Evolutionary conservation across 371 early-diverging fungal species (phyloP).

Genomic region (Dinochytrium kinnereticum): DNA sequence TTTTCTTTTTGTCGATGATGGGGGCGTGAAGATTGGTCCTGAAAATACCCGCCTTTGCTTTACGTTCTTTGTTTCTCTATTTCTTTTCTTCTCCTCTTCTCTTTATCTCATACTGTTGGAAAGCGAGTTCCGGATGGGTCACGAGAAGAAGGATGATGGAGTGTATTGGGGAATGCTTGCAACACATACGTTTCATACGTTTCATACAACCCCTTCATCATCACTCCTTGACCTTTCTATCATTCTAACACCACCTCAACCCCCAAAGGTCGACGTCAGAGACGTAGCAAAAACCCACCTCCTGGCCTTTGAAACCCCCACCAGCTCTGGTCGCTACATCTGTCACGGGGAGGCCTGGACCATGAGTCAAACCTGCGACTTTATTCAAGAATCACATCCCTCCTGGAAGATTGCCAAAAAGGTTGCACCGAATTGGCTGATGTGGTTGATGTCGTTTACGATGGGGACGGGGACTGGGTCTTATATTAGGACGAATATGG

Average conservation of each 20-base stretch:
- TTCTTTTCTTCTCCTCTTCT: no score
- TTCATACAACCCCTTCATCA: conserved; percentile 11
- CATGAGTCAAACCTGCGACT: conserved; percentile 5
- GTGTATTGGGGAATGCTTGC: no score
- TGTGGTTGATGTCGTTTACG: neutral
- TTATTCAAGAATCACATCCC: neutral
- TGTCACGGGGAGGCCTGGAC: neutral
- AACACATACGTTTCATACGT: no score
- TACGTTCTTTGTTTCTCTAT: no score
- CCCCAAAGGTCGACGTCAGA: conserved; percentile 35
- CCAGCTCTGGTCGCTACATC: neutral
- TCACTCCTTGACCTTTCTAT: neutral
- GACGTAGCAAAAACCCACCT: conserved; percentile 39
- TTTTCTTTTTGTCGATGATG: no score
- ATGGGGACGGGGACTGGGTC: neutral
- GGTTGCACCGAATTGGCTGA: neutral
- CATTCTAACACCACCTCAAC: neutral
- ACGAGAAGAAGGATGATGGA: no score
- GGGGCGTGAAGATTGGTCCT: no score
- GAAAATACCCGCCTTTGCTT: no score
- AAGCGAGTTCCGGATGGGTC: no score
- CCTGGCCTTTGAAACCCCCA: neutral
- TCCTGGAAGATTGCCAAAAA: neutral
- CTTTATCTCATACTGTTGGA: no score
- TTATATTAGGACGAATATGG: conserved; percentile 1